A percentile compares a stretch with the other conserved stretches of the same genome.
phyloP scores from a whole-genome alignment of 2,329 filamentous ascomycete species.

The Diaporthe sp. region DNA sequence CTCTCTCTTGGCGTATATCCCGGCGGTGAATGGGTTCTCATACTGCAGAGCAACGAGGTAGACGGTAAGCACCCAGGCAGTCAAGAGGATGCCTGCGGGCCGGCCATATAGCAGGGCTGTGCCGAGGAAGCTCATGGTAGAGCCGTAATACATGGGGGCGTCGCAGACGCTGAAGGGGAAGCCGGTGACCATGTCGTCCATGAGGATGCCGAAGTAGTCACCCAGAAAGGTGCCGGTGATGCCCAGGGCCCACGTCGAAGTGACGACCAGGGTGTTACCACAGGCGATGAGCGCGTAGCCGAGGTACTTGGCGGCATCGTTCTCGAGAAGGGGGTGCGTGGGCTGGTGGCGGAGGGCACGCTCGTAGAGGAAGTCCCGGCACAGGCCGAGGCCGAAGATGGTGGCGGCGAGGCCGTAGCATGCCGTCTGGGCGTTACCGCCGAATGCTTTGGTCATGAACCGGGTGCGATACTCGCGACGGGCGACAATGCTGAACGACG shows the following conservation, averaged over 20 bases:
- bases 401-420: slow-evolving; percentile 90
- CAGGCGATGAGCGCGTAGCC: slow-evolving; percentile 77
- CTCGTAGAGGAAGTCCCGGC: slow-evolving; percentile 91
- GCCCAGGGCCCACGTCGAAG: slow-evolving; percentile 90
- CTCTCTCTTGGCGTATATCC: slow-evolving; percentile 91
- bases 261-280: slow-evolving; percentile 88
- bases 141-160: slow-evolving; percentile 97
- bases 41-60: slow-evolving; percentile 85
- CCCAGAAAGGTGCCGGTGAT: slow-evolving; percentile 96
- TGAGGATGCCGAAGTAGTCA: slow-evolving; percentile 98
- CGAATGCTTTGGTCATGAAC: slow-evolving; percentile 86
- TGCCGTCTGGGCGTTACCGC: slow-evolving; percentile 79
- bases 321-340: slow-evolving; percentile 76
- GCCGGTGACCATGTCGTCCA: slow-evolving; percentile 92
- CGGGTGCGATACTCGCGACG: slow-evolving; percentile 85
- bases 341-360: slow-evolving; percentile 81
- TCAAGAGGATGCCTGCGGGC: slow-evolving; percentile 85
- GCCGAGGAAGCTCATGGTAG: slow-evolving; percentile 90
- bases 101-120: slow-evolving; percentile 87
- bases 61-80: slow-evolving; percentile 77
- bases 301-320: slow-evolving; percentile 66
- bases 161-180: slow-evolving; percentile 95
- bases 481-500: slow-evolving; percentile 48
- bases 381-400: slow-evolving; percentile 91
- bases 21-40: slow-evolving; percentile 94